These are phyloP conservation scores for Ophiostoma sp. DNA, from an alignment of 2,329 filamentous ascomycete species.

Conservation along the genomic window DNA sequence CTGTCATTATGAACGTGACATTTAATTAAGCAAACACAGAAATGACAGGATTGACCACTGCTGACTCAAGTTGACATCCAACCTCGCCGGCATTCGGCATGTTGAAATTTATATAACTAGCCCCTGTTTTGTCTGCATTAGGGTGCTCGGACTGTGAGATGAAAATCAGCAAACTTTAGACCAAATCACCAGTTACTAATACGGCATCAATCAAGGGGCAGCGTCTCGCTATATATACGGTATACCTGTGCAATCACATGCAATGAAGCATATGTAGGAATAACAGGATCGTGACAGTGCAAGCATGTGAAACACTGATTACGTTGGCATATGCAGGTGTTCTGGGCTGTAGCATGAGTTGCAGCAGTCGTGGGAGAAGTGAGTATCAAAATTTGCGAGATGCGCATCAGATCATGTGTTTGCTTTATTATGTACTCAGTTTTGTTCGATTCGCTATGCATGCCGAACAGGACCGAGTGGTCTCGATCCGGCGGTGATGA, in stretches of 20 bases:
- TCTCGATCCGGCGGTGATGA: too few species aligned
- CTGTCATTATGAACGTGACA: too few species aligned
- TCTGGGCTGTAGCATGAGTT: not conserved
- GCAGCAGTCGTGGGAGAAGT: not conserved
- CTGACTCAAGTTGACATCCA: not conserved
- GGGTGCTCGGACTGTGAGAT: not conserved
- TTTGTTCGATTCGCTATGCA: too few species aligned
- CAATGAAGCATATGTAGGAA: not conserved
- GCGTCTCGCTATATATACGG: not conserved
- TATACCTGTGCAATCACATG: not conserved
- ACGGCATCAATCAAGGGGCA: not conserved
- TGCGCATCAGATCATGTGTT: not conserved
- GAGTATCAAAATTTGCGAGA: not conserved
- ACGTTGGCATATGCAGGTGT: slow-evolving; percentile 3
- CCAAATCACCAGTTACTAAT: not conserved
- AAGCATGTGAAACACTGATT: not conserved
- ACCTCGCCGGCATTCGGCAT: not conserved
- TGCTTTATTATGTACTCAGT: not conserved
- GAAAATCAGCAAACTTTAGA: not conserved
- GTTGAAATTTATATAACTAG: not conserved
- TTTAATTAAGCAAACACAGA: too few species aligned
- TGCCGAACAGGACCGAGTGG: too few species aligned
- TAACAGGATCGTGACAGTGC: not conserved
- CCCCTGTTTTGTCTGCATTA: not conserved
- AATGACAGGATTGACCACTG: not conserved